These are phyloP conservation scores for Eimeria tenella DNA, from an alignment of 169 alveolate genomes.

Conservation along the genomic window DNA sequence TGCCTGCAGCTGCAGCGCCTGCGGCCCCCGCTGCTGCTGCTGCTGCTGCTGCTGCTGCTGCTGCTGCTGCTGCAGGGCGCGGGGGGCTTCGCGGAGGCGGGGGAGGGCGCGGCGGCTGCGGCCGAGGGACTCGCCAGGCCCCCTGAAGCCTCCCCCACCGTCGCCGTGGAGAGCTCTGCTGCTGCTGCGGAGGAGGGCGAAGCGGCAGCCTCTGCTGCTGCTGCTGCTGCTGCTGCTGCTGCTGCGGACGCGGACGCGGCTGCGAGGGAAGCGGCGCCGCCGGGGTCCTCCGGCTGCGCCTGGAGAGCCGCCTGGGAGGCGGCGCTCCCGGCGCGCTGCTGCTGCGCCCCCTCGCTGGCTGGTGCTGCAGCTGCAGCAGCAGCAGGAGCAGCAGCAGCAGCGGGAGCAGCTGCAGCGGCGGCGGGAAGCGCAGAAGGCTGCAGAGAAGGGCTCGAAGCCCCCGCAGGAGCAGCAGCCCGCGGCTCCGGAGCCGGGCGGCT, in stretches of 20 bases:
- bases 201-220: too few species aligned
- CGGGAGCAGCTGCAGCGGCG: neutral
- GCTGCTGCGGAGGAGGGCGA: too few species aligned
- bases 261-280: neutral
- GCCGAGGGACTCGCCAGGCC: neutral
- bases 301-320: neutral
- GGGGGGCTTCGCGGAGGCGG: too few species aligned
- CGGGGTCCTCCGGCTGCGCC: neutral
- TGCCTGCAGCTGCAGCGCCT: too few species aligned
- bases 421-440: too few species aligned
- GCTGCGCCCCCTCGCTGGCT: neutral
- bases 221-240: neutral
- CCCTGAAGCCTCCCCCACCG: slow-evolving; percentile 15
- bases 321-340: neutral
- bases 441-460: neutral
- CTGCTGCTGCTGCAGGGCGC: slow-evolving; percentile 6
- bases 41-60: neutral
- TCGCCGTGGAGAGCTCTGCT: neutral
- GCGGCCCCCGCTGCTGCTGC: too few species aligned
- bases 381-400: neutral
- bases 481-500: too few species aligned
- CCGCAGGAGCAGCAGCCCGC: neutral
- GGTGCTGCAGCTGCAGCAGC: neutral
- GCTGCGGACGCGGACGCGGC: neutral
- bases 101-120: slow-evolving; percentile 8